Conservation (phyloP, 129 eudicot species). For the Pulicaria dysenterica region DNA sequence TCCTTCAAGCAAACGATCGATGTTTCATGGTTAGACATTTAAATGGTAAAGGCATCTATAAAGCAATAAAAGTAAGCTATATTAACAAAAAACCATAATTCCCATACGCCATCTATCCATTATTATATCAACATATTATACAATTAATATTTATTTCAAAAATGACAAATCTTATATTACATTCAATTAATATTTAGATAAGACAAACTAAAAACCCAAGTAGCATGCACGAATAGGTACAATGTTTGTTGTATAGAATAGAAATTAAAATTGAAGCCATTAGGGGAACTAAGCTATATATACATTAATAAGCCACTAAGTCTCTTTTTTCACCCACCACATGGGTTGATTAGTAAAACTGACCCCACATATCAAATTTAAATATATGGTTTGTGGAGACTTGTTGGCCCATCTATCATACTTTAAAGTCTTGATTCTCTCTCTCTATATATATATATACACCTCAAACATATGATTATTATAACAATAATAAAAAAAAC, state of each 20-base stretch:
- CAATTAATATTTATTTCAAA: too few species aligned
- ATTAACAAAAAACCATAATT: too few species aligned
- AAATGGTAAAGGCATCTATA: too few species aligned
- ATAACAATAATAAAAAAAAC: too few species aligned
- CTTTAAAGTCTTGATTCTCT: conserved; percentile 29
- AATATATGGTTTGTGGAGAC: conserved; percentile 32
- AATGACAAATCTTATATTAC: background rate
- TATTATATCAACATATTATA: too few species aligned
- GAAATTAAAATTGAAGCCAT: conserved; percentile 29
- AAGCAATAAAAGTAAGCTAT: too few species aligned
- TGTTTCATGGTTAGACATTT: too few species aligned
- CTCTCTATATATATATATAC: background rate
- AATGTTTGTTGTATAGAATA: conserved; percentile 26
- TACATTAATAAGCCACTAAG: conserved; percentile 36
- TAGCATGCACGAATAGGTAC: conserved; percentile 30
- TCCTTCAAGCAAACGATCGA: too few species aligned
- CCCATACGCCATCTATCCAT: too few species aligned
- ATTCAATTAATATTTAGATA: background rate
- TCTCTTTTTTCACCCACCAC: conserved; percentile 50
- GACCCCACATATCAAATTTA: conserved; percentile 34
- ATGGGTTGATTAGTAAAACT: conserved; percentile 42
- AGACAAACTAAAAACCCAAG: conserved; percentile 28
- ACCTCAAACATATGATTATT: too few species aligned
- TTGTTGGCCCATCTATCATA: conserved; percentile 32
- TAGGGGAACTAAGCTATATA: conserved; percentile 40